These are phyloP conservation scores for Nemania abortiva DNA, from an alignment of 2,329 filamentous ascomycete genomes.

Conservation along the genomic window DNA sequence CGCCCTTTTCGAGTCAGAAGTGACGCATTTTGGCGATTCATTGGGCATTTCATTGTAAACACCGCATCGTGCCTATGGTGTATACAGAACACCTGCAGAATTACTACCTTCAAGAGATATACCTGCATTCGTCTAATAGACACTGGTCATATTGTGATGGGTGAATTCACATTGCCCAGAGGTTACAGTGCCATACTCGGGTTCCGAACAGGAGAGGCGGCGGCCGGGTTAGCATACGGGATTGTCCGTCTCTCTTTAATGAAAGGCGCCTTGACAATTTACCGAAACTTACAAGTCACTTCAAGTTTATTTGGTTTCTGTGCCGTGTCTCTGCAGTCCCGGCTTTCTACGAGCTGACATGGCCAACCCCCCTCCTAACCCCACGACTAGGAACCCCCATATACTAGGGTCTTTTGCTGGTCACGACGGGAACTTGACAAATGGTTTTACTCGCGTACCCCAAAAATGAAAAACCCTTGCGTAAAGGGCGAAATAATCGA, in stretches of 20 bases:
- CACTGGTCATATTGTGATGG: conserved; percentile 11
- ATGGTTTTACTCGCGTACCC: conserved; percentile 20
- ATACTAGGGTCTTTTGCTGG: conserved; percentile 17
- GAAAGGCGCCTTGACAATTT: conserved; percentile 3
- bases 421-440: conserved; percentile 25
- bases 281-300: not conserved
- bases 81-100: conserved; percentile 18
- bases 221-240: conserved; percentile 17
- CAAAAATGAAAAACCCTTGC: conserved; percentile 10
- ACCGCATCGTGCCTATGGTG: not conserved
- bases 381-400: conserved; percentile 25
- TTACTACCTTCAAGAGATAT: not conserved
- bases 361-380: conserved; percentile 12
- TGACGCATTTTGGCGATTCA: conserved; percentile 24
- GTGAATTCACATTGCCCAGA: conserved; percentile 9
- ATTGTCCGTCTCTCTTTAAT: conserved; percentile 5
- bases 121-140: not conserved
- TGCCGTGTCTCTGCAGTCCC: not conserved
- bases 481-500: conserved; percentile 14
- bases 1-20: conserved; percentile 34
- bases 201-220: conserved; percentile 16
- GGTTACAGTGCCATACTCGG: conserved; percentile 9
- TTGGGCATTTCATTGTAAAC: conserved; percentile 13
- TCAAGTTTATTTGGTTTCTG: not conserved
- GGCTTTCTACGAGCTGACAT: not conserved